phyloP scores from a whole-genome alignment of 2,329 filamentous ascomycete genomes.

The Sporothrix dimorphospora region DNA sequence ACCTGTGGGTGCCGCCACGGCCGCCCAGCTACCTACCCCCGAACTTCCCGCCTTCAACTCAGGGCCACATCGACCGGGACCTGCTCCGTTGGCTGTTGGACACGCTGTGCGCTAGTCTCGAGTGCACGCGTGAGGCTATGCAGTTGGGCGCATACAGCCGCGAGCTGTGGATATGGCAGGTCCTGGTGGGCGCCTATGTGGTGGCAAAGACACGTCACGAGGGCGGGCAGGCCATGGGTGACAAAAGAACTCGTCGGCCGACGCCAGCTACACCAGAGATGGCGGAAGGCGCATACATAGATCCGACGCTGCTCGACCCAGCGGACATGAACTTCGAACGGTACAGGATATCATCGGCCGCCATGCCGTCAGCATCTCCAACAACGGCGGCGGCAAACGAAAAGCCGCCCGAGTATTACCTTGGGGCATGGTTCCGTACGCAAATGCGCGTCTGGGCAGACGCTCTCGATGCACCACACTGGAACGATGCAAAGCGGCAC shows the following conservation, averaged over 20 bases:
- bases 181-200: not conserved
- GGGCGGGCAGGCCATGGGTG: no score
- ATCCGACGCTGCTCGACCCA: not conserved
- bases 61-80: constrained; percentile 8
- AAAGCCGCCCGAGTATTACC: not conserved
- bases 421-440: constrained; percentile 12
- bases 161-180: constrained; percentile 7
- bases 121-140: not conserved
- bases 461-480: not conserved
- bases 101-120: not conserved
- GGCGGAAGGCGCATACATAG: not conserved
- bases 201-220: not conserved
- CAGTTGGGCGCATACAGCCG: not conserved
- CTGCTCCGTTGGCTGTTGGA: constrained; percentile 3
- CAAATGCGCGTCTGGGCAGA: constrained; percentile 14
- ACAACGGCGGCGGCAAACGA: no score
- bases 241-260: not conserved
- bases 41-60: not conserved
- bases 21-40: not conserved
- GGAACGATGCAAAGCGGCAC: not conserved
- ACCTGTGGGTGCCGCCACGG: not conserved
- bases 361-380: not conserved
- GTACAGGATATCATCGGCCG: not conserved
- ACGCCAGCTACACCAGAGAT: no score
- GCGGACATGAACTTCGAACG: not conserved